Conservation (phyloP, 202 grass and related monocot genomes). For the Bolboschoenoplectus hybrid region DNA sequence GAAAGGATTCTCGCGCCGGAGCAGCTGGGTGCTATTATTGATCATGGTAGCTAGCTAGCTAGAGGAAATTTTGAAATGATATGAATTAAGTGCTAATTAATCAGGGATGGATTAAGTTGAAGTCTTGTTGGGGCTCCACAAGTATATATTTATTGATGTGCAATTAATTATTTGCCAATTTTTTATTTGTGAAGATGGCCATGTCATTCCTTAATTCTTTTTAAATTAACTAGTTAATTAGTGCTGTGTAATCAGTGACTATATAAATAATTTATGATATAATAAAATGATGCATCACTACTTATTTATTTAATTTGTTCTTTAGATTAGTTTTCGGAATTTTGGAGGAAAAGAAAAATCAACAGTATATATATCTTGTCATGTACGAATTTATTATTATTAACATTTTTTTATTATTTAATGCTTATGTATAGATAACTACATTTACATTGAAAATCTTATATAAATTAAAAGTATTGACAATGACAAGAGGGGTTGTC, state of each 20-base stretch:
- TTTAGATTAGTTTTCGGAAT: background rate
- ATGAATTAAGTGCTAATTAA: background rate
- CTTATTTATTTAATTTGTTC: background rate
- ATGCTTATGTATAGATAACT: no score
- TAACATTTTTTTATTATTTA: no score
- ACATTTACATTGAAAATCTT: no score
- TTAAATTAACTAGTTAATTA: background rate
- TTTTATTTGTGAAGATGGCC: background rate
- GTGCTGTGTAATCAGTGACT: slow-evolving; percentile 20
- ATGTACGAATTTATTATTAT: no score
- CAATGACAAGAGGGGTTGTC: background rate
- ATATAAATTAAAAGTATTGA: background rate
- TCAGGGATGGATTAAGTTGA: background rate
- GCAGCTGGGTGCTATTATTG: background rate
- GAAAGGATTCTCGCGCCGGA: slow-evolving; percentile 21
- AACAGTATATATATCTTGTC: background rate
- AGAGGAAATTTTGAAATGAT: background rate
- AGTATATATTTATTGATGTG: slow-evolving; percentile 21
- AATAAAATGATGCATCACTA: background rate
- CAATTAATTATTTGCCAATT: background rate
- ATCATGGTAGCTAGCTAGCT: background rate
- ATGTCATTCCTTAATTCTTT: background rate
- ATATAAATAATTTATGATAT: background rate
- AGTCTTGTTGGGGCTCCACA: background rate
- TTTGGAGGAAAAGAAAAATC: background rate